A percentile compares a stretch with the other conserved stretches of the same genome.
These are phyloP conservation scores for Hypholoma sublateritium DNA, from an alignment of 768 basidiomycete genomes.

Conservation along the genomic window DNA sequence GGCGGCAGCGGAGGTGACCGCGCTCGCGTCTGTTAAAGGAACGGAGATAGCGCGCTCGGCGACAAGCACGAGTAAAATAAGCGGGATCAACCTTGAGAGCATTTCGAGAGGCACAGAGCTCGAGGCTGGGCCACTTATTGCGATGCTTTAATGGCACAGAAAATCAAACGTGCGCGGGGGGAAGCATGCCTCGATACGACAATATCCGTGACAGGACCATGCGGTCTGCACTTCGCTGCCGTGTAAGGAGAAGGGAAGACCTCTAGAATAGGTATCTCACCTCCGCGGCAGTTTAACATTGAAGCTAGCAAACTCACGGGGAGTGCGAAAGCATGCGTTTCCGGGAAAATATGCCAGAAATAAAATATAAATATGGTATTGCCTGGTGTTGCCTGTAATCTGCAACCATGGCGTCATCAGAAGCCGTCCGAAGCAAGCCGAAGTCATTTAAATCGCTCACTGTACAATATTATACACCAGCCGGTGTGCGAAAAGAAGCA, in stretches of 20 bases:
- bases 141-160: neutral
- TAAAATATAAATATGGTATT: too few relatives aligned
- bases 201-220: neutral
- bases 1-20: conserved; percentile 9
- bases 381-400: too few relatives aligned
- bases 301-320: too few relatives aligned
- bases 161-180: neutral
- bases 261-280: neutral
- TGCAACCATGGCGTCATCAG: too few relatives aligned
- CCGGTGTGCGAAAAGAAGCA: too few relatives aligned
- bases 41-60: neutral
- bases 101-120: neutral
- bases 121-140: neutral
- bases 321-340: too few relatives aligned
- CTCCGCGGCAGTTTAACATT: too few relatives aligned
- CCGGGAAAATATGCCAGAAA: too few relatives aligned
- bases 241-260: neutral
- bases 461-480: too few relatives aligned
- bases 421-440: too few relatives aligned
- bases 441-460: too few relatives aligned
- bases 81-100: neutral
- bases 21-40: conserved; percentile 1
- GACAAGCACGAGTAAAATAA: neutral
- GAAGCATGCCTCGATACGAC: neutral
- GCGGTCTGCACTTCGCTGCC: neutral